Base-by-base conservation (phyloP, 2,329 filamentous ascomycete genomes). In the Zalaria sp. region DNA sequence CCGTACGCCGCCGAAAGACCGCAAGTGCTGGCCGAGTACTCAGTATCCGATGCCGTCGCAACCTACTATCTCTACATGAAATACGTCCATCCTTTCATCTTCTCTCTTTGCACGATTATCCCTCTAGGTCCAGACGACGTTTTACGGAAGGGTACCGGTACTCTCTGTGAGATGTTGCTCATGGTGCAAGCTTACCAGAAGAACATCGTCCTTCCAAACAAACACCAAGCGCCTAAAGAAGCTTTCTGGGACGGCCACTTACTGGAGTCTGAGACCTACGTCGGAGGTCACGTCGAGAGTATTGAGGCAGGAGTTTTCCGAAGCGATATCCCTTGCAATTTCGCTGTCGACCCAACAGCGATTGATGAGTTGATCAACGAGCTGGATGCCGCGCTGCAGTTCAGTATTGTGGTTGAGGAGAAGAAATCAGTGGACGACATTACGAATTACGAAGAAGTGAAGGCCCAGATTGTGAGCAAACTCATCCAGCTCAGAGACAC, bases 51-150 rank as follows among this genome's bases (percentile, higher is more conserved):
- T 71, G 93, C 93, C 6, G 91, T 98, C 39, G 91, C 91, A 25
- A 98, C 91, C 0, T 98, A 98, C 60, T 98, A 98, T 57, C 68
- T 98, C 47, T 98, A 98, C 72, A 98, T 98, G 93, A 98, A 98
- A 80, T 98, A 98, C 61, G 85, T 98, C n/a, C 91, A 98, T 60
- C 91, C 91, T 3, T 98, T 98, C 68, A 91, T 98, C 59, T 98
- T 98, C 71, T 96, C 93, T 1, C 69, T 98, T 0, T 98, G 91
- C 64, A 98, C 88, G 1, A 95, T 98, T 65, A 71, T 98, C 58
- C 91, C 91, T 0, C 72, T 98, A 1, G 86, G 85, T 36, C 86
- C 88, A 29, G 89, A 98, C 55, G 91, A 96, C 57, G 85, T 88
- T 1, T 62, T 96, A 53, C 77, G 91, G 51, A 98, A 98, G 61